phyloP scores from a whole-genome alignment of 805 yeast genomes.

The Metschnikowia henanensis region DNA sequence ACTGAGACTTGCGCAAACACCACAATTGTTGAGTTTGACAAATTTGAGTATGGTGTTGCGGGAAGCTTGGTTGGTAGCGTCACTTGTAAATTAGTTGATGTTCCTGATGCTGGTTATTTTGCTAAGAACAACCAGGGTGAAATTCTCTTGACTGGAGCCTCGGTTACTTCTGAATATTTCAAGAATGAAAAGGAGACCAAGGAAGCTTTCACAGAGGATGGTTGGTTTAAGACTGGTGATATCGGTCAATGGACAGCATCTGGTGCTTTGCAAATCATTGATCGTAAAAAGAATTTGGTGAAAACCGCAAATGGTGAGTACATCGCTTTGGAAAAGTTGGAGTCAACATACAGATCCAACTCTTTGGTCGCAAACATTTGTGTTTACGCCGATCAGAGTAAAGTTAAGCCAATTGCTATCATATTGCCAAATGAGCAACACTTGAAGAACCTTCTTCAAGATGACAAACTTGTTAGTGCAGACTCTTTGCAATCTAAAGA shows the following conservation, averaged over 20 bases:
- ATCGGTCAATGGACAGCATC: conserved; percentile 87
- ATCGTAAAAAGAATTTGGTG: conserved; percentile 93
- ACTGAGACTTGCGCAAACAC: conserved; percentile 96
- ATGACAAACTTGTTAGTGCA: conserved; percentile 48
- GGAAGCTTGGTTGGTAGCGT: conserved; percentile 84
- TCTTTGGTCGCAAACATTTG: conserved; percentile 76
- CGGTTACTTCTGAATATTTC: conserved; percentile 76
- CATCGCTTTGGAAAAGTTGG: conserved; percentile 94
- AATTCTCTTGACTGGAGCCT: conserved; percentile 72
- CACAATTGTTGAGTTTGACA: conserved; percentile 60
- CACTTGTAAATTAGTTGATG: conserved; percentile 88
- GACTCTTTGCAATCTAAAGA: conserved; percentile 45
- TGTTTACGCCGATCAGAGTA: conserved; percentile 86
- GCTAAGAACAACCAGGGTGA: conserved; percentile 96
- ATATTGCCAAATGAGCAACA: conserved; percentile 77
- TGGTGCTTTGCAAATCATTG: conserved; percentile 83
- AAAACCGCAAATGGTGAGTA: conserved; percentile 97
- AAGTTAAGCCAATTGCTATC: conserved; percentile 91
- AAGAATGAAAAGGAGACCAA: conserved; percentile 80
- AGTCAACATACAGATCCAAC: conserved; percentile 86
- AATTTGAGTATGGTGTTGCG: conserved; percentile 70
- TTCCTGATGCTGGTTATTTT: conserved; percentile 84
- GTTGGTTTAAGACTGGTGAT: conserved; percentile 97
- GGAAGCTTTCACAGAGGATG: conserved; percentile 75
- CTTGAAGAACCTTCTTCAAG: conserved; percentile 55